These are phyloP conservation scores for Austroboletus niveus DNA, from an alignment of 1,284 basidiomycete species.

Conservation along the genomic window DNA sequence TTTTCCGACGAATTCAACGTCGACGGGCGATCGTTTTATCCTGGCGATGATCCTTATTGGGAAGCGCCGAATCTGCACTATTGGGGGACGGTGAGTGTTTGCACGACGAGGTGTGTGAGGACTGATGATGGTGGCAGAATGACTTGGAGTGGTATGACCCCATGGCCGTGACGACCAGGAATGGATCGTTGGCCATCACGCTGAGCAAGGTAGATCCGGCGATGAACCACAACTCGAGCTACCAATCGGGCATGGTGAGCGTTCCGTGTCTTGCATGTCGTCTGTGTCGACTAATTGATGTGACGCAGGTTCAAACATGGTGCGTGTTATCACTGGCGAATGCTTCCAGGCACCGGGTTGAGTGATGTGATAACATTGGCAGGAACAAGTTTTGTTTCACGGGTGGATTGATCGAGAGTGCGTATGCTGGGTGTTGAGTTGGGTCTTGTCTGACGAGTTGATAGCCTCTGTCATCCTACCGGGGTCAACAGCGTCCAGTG, in stretches of 20 bases:
- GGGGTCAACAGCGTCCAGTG: slow-evolving; percentile 56
- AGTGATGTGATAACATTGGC: slow-evolving; percentile 35
- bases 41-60: slow-evolving; percentile 61
- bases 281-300: not conserved
- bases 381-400: slow-evolving; percentile 81
- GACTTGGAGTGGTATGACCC: slow-evolving; percentile 66
- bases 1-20: slow-evolving; percentile 71
- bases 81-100: slow-evolving; percentile 47
- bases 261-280: not conserved
- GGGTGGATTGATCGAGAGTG: slow-evolving; percentile 66
- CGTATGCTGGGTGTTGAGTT: slow-evolving; percentile 34
- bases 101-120: not conserved
- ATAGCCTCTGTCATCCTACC: slow-evolving; percentile 54
- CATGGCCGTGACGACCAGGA: slow-evolving; percentile 57
- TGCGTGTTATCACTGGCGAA: slow-evolving; percentile 37
- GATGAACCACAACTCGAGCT: slow-evolving; percentile 56
- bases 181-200: slow-evolving; percentile 64
- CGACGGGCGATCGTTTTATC: slow-evolving; percentile 56
- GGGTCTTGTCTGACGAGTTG: slow-evolving; percentile 3
- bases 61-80: slow-evolving; percentile 73
- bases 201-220: slow-evolving; percentile 37
- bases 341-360: slow-evolving; percentile 33
- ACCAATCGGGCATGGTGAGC: slow-evolving; percentile 40
- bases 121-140: slow-evolving; percentile 22
- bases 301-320: slow-evolving; percentile 36